phyloP scores from a whole-genome alignment of 1,139 yeast genomes.

The Trichomonascaceae sp. region DNA sequence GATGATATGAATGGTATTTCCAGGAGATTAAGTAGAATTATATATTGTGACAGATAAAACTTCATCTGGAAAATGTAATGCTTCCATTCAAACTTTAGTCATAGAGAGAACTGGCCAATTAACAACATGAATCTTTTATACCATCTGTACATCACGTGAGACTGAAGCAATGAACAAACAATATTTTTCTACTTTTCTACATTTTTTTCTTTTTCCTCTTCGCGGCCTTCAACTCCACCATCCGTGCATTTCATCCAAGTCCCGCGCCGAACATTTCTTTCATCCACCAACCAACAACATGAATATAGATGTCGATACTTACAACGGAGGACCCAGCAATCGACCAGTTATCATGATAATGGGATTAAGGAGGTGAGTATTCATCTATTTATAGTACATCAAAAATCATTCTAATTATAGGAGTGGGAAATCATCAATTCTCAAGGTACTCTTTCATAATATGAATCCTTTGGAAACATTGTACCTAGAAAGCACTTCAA shows the following conservation, averaged over 20 bases:
- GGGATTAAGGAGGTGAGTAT: slow-evolving; percentile 64
- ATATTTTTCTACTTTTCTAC: too few species aligned
- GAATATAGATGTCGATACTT: not conserved
- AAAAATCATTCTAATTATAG: slow-evolving; percentile 3
- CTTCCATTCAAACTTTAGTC: too few species aligned
- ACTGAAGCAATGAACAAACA: too few species aligned
- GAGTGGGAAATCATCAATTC: slow-evolving; percentile 27
- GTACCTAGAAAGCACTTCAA: slow-evolving; percentile 83
- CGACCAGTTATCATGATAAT: slow-evolving; percentile 47
- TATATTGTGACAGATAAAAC: too few species aligned
- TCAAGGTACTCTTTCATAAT: slow-evolving; percentile 91
- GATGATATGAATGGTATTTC: too few species aligned
- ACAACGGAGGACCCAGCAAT: slow-evolving; percentile 10
- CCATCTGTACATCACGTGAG: too few species aligned
- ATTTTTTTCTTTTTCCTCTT: too few species aligned
- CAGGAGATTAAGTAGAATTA: too few species aligned
- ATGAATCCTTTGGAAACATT: slow-evolving; percentile 95
- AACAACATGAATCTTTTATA: too few species aligned
- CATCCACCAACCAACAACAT: not conserved
- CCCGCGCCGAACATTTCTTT: not conserved
- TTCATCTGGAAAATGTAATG: too few species aligned
- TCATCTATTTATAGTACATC: not conserved
- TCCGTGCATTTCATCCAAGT: not conserved
- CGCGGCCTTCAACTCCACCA: not conserved
- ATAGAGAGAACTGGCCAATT: too few species aligned